Conservation (phyloP, 2,329 filamentous ascomycete genomes). For the Claviceps capensis region DNA sequence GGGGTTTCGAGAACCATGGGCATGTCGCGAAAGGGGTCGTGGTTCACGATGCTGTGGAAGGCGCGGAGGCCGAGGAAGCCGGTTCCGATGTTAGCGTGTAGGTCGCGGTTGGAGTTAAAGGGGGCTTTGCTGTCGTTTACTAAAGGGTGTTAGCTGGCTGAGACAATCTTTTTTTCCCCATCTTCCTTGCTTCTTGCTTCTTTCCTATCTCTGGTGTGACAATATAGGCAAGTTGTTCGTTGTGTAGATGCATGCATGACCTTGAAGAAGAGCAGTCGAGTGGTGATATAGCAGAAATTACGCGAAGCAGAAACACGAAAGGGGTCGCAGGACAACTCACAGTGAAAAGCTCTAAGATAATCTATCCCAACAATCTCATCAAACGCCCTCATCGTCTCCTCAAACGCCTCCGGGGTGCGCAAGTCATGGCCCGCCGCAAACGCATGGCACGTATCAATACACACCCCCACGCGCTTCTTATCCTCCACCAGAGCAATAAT, state of each 20-base stretch:
- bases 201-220: too few species aligned
- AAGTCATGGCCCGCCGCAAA: constrained; percentile 93
- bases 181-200: too few species aligned
- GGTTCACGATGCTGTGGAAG: constrained; percentile 86
- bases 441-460: constrained; percentile 91
- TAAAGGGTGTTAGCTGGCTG: constrained; percentile 8
- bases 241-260: too few species aligned
- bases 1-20: constrained; percentile 97
- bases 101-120: constrained; percentile 63
- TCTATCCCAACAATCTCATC: constrained; percentile 61
- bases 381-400: constrained; percentile 60
- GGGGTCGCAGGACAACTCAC: constrained; percentile 14
- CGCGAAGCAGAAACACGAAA: too few species aligned
- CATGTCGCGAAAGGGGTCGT: constrained; percentile 57
- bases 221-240: too few species aligned
- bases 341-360: constrained; percentile 74
- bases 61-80: constrained; percentile 83
- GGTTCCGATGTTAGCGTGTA: constrained; percentile 93
- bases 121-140: constrained; percentile 95
- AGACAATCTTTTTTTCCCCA: too few species aligned
- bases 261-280: too few species aligned
- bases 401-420: constrained; percentile 59
- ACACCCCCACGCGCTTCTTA: constrained; percentile 78
- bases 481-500: constrained; percentile 71
- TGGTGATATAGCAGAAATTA: too few species aligned